phyloP scores from a whole-genome alignment of 2,329 filamentous ascomycete genomes.

The Colletotrichum liriopes region DNA sequence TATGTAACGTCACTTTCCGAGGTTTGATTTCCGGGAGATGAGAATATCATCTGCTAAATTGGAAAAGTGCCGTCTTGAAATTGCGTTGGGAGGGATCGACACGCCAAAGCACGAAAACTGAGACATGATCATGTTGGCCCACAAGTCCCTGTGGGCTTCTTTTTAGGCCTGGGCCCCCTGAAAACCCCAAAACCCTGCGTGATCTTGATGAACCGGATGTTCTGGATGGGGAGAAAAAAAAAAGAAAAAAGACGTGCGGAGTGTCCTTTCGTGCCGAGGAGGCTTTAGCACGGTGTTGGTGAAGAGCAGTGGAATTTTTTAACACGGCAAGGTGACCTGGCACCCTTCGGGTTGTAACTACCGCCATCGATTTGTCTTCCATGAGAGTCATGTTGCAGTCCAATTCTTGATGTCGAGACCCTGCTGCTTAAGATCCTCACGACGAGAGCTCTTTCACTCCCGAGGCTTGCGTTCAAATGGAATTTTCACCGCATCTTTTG shows the following conservation, averaged over 20 bases:
- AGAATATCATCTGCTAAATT: neutral
- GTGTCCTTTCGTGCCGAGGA: neutral
- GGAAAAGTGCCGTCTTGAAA: neutral
- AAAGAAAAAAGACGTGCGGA: neutral
- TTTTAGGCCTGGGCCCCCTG: neutral
- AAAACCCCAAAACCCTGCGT: no score
- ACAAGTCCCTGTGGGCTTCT: neutral
- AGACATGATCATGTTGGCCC: neutral
- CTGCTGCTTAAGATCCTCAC: no score
- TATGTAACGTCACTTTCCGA: no score
- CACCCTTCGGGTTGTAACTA: neutral
- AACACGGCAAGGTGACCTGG: neutral
- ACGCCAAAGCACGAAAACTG: conserved; percentile 8
- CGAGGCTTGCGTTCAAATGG: neutral
- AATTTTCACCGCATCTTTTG: neutral
- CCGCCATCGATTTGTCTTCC: neutral
- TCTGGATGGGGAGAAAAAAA: neutral
- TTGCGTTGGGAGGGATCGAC: neutral
- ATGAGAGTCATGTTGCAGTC: neutral
- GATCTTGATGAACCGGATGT: neutral
- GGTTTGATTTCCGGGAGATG: neutral
- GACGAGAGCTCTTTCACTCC: neutral
- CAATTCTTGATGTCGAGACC: neutral
- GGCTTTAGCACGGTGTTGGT: neutral
- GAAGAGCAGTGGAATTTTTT: neutral